Evolutionary conservation across 2,329 filamentous ascomycete genomes (phyloP), one percentile per base, ranked within the genome.

Genomic region (Arthrinium phaeospermum): DNA sequence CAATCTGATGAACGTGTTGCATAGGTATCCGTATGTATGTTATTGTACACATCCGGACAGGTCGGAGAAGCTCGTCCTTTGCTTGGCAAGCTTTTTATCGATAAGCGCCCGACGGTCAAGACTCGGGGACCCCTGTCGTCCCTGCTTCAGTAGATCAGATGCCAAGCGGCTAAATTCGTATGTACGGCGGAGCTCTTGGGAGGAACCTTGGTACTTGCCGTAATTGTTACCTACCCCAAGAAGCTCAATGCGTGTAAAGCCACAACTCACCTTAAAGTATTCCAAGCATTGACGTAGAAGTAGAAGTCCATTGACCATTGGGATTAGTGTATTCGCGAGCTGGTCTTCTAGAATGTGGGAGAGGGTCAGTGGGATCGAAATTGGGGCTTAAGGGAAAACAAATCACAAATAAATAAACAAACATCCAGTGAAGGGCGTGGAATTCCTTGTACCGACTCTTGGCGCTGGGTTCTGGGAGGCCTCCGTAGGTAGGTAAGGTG

Each of bases 91-190:
- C 57, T 24, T 64, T 64, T 64, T 41, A 64, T 64, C 57, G 57
- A 64, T 64, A 64, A 41, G 57, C 30, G 57, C 57, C 57, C 19
- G 57, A 64, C 34, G 57, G 57, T 41, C 22, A 12, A 64, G 57
- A 64, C 34, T 41, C 57, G 34, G 34, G 34, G 57, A 64, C 13
- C 19, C 57, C 34, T 64, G 57, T 41, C 16, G 57, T 64, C 19
- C 19, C 57, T 64, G 34, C 30, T 41, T 64, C 57, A 64, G 57
- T 14, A 41, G 57, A 64, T 41, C 57, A 34, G 57, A 64, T n/a
- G 57, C 57, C 57, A 64, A 41, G 57, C 16, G n/a, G 34, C 30
- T 37, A 14, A 41, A n/a, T 41, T 3, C 19, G 14, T 41, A 7
- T 30, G 41, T 41, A 7, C 57, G 41, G 57, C 57, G 30, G 57